Base-by-base conservation (phyloP, 2,329 filamentous ascomycete species). In the Xylaria hypoxylon region DNA sequence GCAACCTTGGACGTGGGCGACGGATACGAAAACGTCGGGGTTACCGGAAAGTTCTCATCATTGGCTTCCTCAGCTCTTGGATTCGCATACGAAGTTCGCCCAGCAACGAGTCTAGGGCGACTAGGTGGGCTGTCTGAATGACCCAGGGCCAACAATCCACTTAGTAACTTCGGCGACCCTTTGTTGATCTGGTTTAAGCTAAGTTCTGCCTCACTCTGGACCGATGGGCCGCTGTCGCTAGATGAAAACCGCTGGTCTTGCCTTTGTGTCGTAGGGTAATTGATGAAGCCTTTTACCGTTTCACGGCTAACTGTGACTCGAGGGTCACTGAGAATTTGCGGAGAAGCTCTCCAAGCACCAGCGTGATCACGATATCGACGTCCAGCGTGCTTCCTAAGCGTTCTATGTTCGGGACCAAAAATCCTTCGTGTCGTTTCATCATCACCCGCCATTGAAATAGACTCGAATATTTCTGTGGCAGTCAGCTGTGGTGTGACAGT, bases 351-450 rank as follows among this genome's bases (percentile, higher is more conserved):
- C 79, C 80, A 85, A 3, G 83, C 76, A 4, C 83, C 82, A 11
- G 79, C 80, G 13, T 76, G 78, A 62, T 84, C 82, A 53, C 77
- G 79, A 56, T 85, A 83, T 17, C 81, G 79, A 48, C 78, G 76
- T 22, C 73, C 74, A 55, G 80, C 76, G 35, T 79, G 75, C 59
- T 76, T 77, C 66, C 76, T 79, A 40, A 83, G 77, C 1, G 80
- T 82, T 13, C 83, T 76, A 70, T 85, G 83, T 10, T 75, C 72
- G 6, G 75, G 72, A 19, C 77, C 73, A 50, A 75, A 68, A 44
- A 73, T 70, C 22, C 67, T 68, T 68, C 61, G 59, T 13, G 71
- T 74, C 35, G 65, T 68, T 64, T 77, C 74, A 33, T 77, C 73
- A 28, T 75, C 74, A 33, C 77, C 72, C 26, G 73, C 68, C 74